Percentiles rank a stretch among this genome's conserved stretches.
Evolutionary conservation across 2,329 filamentous ascomycete species (phyloP).

Genomic region (Apiospora kogelbergensis): DNA sequence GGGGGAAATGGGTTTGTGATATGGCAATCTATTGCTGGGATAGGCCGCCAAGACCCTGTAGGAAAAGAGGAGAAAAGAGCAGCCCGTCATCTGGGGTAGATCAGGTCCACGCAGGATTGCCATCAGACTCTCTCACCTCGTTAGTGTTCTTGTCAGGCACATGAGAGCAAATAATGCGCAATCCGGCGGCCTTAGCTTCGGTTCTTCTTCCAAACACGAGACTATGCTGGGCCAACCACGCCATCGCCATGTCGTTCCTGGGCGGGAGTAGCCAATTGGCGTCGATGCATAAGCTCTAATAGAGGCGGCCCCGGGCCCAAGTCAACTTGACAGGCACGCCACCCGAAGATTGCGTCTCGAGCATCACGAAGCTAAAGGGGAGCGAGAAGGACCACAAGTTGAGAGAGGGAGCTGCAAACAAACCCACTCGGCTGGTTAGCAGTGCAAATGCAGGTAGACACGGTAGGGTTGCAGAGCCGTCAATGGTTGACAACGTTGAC

Average conservation of each 20-base stretch:
- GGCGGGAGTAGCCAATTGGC: background rate
- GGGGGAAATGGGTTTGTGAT: background rate
- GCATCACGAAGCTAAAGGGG: background rate
- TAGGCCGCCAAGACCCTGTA: background rate
- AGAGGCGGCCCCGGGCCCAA: background rate
- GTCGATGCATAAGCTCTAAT: background rate
- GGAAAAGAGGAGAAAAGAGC: background rate
- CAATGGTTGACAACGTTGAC: background rate
- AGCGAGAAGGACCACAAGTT: background rate
- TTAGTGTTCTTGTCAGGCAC: background rate
- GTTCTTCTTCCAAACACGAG: background rate
- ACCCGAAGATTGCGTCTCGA: background rate
- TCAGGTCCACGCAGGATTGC: background rate
- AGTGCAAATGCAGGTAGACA: background rate
- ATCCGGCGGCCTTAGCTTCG: background rate
- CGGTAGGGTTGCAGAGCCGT: background rate
- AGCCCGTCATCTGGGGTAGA: background rate
- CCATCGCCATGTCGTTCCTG: background rate
- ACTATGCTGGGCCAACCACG: background rate
- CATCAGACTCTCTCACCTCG: background rate
- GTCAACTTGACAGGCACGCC: background rate
- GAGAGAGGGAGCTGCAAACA: background rate
- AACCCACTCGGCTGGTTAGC: background rate
- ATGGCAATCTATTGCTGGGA: background rate
- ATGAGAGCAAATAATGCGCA: background rate